These are phyloP conservation scores for Mycosphaerella sp. DNA, from an alignment of 2,329 filamentous ascomycete genomes.

Conservation along the genomic window DNA sequence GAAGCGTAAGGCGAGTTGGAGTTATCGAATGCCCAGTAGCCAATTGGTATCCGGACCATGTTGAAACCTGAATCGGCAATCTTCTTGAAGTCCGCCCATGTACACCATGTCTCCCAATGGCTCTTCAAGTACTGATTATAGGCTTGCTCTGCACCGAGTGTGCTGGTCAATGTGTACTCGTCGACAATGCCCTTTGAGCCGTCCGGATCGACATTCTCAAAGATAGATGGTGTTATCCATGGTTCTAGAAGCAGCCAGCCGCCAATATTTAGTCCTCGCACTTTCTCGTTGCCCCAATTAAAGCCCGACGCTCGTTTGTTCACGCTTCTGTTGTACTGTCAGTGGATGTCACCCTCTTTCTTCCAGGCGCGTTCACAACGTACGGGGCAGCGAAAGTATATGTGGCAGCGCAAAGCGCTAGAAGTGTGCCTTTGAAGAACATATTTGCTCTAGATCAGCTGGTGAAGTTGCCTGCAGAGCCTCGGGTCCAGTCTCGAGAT, in stretches of 20 bases:
- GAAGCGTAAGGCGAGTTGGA: conserved; percentile 46
- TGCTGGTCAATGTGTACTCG: conserved; percentile 48
- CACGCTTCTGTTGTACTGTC: conserved; percentile 15
- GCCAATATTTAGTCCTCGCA: conserved; percentile 48
- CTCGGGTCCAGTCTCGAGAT: not conserved
- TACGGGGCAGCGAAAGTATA: conserved; percentile 27
- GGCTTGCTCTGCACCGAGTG: conserved; percentile 44
- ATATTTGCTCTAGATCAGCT: conserved; percentile 18
- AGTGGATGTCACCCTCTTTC: not conserved
- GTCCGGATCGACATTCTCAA: conserved; percentile 33
- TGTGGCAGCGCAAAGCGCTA: conserved; percentile 26
- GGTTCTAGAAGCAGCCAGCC: conserved; percentile 44
- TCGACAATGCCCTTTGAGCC: conserved; percentile 36
- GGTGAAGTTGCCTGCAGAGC: not conserved
- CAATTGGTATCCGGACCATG: conserved; percentile 53
- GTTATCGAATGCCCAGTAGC: conserved; percentile 55
- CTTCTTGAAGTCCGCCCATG: conserved; percentile 49
- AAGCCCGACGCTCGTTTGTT: conserved; percentile 36
- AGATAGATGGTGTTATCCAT: conserved; percentile 56
- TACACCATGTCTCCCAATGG: conserved; percentile 49
- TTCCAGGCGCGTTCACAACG: conserved; percentile 5
- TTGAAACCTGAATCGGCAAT: conserved; percentile 55
- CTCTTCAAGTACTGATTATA: conserved; percentile 39
- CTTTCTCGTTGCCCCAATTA: conserved; percentile 45
- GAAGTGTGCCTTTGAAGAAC: conserved; percentile 23